Evolutionary conservation across 2,329 filamentous ascomycete genomes (phyloP).

Genomic region (Teratosphaeria viscida): DNA sequence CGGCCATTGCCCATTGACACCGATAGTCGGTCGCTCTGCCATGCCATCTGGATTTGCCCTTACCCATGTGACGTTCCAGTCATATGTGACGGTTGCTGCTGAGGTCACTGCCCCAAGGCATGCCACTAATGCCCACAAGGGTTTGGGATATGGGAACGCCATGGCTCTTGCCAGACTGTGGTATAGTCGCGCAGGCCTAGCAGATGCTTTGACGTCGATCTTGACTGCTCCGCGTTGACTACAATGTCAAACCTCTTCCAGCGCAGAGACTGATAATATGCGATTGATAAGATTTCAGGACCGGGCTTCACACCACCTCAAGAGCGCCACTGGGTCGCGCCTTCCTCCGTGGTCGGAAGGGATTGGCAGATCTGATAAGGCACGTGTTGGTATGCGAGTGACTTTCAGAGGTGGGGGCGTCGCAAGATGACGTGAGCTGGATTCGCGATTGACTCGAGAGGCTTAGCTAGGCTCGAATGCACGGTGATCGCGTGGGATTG

Average conservation of each 20-base stretch:
- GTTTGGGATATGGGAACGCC: constrained; percentile 35
- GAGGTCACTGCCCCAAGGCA: constrained; percentile 14
- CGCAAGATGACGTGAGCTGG: background rate
- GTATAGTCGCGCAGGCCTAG: background rate
- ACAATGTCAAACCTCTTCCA: background rate
- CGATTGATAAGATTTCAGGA: constrained; percentile 2
- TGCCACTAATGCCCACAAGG: constrained; percentile 28
- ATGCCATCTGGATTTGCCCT: constrained; percentile 46
- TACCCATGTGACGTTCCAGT: constrained; percentile 47
- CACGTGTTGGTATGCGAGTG: background rate
- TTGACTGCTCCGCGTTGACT: background rate
- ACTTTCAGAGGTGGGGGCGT: background rate
- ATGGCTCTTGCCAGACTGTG: constrained; percentile 20
- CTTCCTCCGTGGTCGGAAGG: background rate
- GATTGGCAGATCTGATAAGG: background rate
- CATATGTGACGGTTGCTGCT: constrained; percentile 33
- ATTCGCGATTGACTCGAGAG: background rate
- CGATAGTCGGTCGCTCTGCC: constrained; percentile 43
- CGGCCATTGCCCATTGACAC: constrained; percentile 66
- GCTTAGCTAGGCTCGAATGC: background rate
- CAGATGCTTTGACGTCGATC: background rate
- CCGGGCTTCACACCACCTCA: background rate
- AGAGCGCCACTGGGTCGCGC: background rate
- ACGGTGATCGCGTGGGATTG: background rate
- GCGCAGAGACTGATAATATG: constrained; percentile 4